A percentile compares a stretch with the other conserved stretches of the same genome.
These are phyloP conservation scores for Eutrema yunnanense DNA, from an alignment of 345 rosid species.

Conservation along the genomic window DNA sequence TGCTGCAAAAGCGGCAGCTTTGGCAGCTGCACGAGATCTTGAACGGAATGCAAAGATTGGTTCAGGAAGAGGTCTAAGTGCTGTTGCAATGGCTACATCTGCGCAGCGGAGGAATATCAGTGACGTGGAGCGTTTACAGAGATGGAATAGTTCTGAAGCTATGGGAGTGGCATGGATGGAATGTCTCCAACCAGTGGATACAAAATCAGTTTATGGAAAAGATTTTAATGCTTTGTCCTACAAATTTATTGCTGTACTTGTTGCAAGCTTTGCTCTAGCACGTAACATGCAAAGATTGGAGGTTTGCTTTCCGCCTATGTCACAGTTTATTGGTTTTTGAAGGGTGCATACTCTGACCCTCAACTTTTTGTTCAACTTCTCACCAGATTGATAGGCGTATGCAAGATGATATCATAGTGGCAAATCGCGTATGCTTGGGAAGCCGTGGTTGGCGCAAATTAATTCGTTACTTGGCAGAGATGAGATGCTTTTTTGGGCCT, in stretches of 20 bases:
- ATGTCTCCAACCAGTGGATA: slow-evolving; percentile 92
- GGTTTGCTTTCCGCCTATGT: slow-evolving; percentile 45
- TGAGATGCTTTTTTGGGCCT: slow-evolving; percentile 82
- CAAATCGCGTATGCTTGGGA: slow-evolving; percentile 55
- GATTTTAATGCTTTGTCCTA: slow-evolving; percentile 95
- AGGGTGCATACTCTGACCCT: slow-evolving; percentile 10
- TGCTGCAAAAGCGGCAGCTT: slow-evolving; percentile 96
- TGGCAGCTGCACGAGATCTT: slow-evolving; percentile 99
- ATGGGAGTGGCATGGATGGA: slow-evolving; percentile 99
- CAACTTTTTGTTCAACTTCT: slow-evolving; percentile 12
- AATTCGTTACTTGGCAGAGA: slow-evolving; percentile 77
- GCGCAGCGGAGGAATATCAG: slow-evolving; percentile 81
- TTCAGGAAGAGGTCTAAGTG: slow-evolving; percentile 98
- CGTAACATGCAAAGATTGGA: slow-evolving; percentile 96
- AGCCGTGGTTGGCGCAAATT: slow-evolving; percentile 91
- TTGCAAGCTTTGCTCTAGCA: slow-evolving; percentile 98
- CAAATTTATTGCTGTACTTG: slow-evolving; percentile 89
- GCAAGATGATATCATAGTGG: slow-evolving; percentile 65
- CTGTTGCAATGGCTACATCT: slow-evolving; percentile 99
- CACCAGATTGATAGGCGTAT: slow-evolving; percentile 84
- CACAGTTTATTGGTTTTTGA: slow-evolving; percentile 4
- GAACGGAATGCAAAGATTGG: slow-evolving; percentile 97
- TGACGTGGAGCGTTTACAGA: slow-evolving; percentile 87
- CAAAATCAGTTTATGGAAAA: slow-evolving; percentile 91
- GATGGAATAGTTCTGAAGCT: slow-evolving; percentile 95